phyloP scores from a whole-genome alignment of 208 protist species.

The Trypanosoma boissoni region DNA sequence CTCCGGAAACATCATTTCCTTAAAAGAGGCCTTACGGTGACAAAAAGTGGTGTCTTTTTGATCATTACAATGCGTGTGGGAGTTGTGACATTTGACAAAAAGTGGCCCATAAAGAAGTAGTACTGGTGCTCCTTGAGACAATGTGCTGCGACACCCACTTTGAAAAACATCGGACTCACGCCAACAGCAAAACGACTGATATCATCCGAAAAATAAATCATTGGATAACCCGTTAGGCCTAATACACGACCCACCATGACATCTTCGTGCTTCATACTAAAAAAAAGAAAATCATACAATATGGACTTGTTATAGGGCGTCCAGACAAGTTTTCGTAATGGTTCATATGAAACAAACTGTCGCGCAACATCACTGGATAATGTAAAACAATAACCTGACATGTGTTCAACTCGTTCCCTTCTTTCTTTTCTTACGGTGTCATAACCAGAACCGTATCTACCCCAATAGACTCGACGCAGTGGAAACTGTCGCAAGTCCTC shows the following conservation, averaged over 20 bases:
- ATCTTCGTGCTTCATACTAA: conserved; percentile 4
- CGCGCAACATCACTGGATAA: conserved; percentile 1
- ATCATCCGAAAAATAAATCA: not conserved
- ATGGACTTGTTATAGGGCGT: not conserved
- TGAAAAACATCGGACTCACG: not conserved
- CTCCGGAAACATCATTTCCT: too few relatives aligned
- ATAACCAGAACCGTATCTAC: not conserved
- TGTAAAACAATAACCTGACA: not conserved
- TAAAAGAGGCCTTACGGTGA: too few relatives aligned
- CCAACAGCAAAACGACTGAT: not conserved
- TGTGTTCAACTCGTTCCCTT: not conserved
- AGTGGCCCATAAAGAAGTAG: not conserved
- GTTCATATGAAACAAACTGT: not conserved
- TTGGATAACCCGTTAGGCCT: not conserved
- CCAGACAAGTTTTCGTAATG: not conserved
- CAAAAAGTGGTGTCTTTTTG: too few relatives aligned
- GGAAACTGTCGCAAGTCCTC: not conserved
- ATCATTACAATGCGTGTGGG: too few relatives aligned
- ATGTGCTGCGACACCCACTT: not conserved
- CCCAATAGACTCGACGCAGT: not conserved
- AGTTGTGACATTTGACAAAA: too few relatives aligned
- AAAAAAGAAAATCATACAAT: not conserved
- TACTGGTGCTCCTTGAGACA: not conserved
- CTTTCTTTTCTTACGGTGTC: not conserved
- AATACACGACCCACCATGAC: not conserved